Evolutionary conservation across 2,329 filamentous ascomycete species (phyloP).

Genomic region (Fusarium praegraminearum): DNA sequence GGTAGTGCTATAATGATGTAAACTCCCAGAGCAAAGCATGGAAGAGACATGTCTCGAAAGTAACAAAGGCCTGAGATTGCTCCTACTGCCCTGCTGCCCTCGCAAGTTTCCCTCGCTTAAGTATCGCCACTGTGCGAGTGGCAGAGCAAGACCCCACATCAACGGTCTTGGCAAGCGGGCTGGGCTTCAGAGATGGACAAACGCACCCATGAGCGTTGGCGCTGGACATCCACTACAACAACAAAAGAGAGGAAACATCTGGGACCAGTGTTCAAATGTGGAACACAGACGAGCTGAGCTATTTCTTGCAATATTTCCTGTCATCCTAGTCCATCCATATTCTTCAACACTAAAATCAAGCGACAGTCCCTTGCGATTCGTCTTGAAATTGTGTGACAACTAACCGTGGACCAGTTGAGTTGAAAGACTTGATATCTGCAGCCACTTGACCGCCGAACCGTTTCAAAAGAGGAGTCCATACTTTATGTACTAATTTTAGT

Average conservation of each 20-base stretch:
- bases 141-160: constrained; percentile 35
- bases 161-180: constrained; percentile 37
- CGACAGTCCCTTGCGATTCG: not conserved
- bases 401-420: constrained; percentile 1
- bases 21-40: not conserved
- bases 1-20: not conserved
- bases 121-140: constrained; percentile 42
- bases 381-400: not conserved
- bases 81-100: not conserved
- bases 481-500: too few relatives aligned
- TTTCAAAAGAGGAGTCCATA: not conserved
- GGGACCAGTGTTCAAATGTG: constrained; percentile 20
- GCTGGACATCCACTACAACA: constrained; percentile 25
- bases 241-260: constrained; percentile 10
- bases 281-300: constrained; percentile 9
- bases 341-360: not conserved
- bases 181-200: not conserved
- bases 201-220: constrained; percentile 26
- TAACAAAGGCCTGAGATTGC: not conserved
- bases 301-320: constrained; percentile 16
- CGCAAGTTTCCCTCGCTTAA: constrained; percentile 25
- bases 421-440: constrained; percentile 5
- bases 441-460: constrained; percentile 20
- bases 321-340: not conserved
- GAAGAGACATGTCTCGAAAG: constrained; percentile 1